Base-by-base conservation (phyloP, 345 rosid genomes). In the Heritiera littoralis region DNA sequence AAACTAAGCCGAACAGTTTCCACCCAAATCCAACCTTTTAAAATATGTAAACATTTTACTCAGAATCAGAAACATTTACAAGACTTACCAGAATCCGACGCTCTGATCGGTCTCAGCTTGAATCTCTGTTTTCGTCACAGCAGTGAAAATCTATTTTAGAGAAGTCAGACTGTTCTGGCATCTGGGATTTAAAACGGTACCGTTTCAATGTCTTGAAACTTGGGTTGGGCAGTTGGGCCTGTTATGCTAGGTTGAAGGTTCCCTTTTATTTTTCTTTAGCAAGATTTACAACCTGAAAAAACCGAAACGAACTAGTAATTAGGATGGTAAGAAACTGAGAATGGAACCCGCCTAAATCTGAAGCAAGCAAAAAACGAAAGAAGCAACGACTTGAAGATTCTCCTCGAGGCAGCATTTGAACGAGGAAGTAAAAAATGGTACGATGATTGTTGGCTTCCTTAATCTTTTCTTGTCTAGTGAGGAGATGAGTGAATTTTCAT, bases 341-440 rank as follows among this genome's bases (percentile, higher is more conserved):
- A 15, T 15, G 13, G 43, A 74, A 66, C 78, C 76, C 66, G 72
- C 76, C 79, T 49, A 28, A 78, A 78, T 49, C 84, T 58, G 72
- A 52, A 78, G 67, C 60, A n/a, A 43, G 48, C 76, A 32, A 64
- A 59, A 61, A 54, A 32, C 15, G 30, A 9, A 52, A 32, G 35
- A 3, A 45, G 32, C 67, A 51, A 28, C 51, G 15, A 80, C 79
- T 12, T 28, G 58, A 56, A 59, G 60, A 46, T 20, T 58, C 77
- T 38, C 51, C 15, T 69, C 52, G 5, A 23, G 38, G 46, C 32
- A 54, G 32, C 38, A 51, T 7, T 66, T 38, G 11, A 10, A 43
- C 46, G 46, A 56, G 67, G 61, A 54, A 54, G 49, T 72, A 38
- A 3, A 40, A 20, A 77, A 59, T 78, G 81, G 81, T 82, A 63